Base-by-base conservation (phyloP, 1,284 basidiomycete genomes). In the Moesziomyces sp. region DNA sequence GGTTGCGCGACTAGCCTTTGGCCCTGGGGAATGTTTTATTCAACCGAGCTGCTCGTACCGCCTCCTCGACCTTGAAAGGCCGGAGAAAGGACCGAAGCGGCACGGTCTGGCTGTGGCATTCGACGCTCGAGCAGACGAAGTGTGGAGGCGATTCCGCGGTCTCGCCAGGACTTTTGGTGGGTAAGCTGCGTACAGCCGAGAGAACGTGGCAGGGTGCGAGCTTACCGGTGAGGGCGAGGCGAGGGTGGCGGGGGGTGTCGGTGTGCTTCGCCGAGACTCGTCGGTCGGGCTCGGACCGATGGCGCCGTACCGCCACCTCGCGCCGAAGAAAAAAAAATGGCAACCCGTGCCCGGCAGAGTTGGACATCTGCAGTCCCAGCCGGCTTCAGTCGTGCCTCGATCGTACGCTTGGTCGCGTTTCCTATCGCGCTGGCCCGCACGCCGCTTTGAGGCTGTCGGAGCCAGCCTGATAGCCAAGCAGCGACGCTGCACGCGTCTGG, bases 251-350 rank as follows among this genome's bases (percentile, higher is more conserved):
- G 38, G 14, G 10, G 10, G 13, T 35, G 23, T 63, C 60, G 60
- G 53, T 52, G 23, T 44, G n/a, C 38, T 11, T 40, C 23, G 51
- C 54, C 55, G 46, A 46, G 28, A 5, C 18, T 35, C 56, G 46
- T 61, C 64, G 58, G 54, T 61, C 45, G 54, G 58, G n/a, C 40
- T 61, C 64, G 58, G 58, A 60, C 64, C 58, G 64, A 67, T 28
- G 44, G 6, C 21, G 10, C 48, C 48, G 43, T 47, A 2, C 23
- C 19, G 38, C 19, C n/a, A 24, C 28, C 26, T 18, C 35, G 35
- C 35, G 35, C 35, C 35, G 34, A 35, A 35, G 14, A 14, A 10
- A 38, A 14, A 18, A 38, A 18, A 38, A 38, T 18, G 10, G 2
- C 11, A 30, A 26, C 24, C 5, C 24, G 30, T 1, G 30, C 30